These are phyloP conservation scores for Mycena pura DNA, from an alignment of 768 basidiomycete genomes.

Conservation along the genomic window DNA sequence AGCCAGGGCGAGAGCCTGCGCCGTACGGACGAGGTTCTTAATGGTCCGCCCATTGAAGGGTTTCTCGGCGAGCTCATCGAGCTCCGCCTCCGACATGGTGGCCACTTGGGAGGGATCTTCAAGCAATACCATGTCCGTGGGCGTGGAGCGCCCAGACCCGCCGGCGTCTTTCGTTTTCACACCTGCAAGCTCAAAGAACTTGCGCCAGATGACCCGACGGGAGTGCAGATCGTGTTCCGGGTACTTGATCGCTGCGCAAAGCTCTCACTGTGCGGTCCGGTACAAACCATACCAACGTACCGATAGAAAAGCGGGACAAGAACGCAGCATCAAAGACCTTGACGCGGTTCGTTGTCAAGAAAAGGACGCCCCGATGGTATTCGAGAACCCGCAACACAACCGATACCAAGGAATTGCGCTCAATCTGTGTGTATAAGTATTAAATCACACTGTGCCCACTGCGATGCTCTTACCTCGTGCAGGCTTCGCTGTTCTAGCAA, in stretches of 20 bases:
- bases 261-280: background rate
- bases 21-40: slow-evolving; percentile 39
- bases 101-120: slow-evolving; percentile 9
- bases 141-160: background rate
- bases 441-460: too few species aligned
- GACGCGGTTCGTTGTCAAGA: too few species aligned
- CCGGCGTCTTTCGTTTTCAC: slow-evolving; percentile 2
- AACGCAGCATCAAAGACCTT: too few species aligned
- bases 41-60: slow-evolving; percentile 36
- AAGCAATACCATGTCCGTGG: background rate
- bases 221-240: too few species aligned
- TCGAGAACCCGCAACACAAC: too few species aligned
- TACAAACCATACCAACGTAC: background rate
- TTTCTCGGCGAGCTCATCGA: slow-evolving; percentile 31
- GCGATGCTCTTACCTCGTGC: too few species aligned
- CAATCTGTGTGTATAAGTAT: too few species aligned
- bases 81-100: slow-evolving; percentile 18
- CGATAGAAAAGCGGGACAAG: too few species aligned
- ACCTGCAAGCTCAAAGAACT: slow-evolving; percentile 29
- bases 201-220: slow-evolving; percentile 29
- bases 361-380: too few species aligned
- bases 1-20: slow-evolving; percentile 34
- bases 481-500: too few species aligned
- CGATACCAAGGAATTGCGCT: too few species aligned
- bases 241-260: slow-evolving; percentile 31